phyloP scores from a whole-genome alignment of 2,329 filamentous ascomycete species.

The Parastagonospora avenae region DNA sequence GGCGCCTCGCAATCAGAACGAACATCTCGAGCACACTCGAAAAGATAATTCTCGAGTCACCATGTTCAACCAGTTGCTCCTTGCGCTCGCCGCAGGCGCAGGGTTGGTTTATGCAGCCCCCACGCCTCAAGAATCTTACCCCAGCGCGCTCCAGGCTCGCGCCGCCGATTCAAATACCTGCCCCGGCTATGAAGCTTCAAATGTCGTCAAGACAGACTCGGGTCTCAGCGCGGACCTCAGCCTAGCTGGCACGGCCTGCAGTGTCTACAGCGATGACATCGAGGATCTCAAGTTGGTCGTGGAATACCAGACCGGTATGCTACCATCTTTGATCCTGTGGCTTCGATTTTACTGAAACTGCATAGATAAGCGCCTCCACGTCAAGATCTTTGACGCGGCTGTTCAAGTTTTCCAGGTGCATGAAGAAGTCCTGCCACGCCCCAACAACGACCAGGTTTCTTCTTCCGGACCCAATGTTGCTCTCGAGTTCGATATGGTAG shows the following conservation, averaged over 20 bases:
- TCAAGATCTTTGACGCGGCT: conserved; percentile 73
- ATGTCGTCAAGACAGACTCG: conserved; percentile 58
- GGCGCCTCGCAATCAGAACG: too few relatives aligned
- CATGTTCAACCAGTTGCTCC: conserved; percentile 25
- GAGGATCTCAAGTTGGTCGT: conserved; percentile 62
- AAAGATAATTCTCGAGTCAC: background rate
- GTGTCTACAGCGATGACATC: conserved; percentile 64
- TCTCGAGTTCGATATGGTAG: conserved; percentile 60
- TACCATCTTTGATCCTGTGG: background rate
- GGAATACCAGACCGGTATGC: conserved; percentile 64
- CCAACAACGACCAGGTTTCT: conserved; percentile 47
- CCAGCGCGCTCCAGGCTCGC: conserved; percentile 8
- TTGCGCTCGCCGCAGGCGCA: conserved; percentile 22
- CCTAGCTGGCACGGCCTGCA: conserved; percentile 70
- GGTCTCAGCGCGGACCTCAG: conserved; percentile 72
- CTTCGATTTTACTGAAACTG: conserved; percentile 12
- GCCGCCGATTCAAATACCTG: conserved; percentile 57
- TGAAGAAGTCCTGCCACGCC: conserved; percentile 69
- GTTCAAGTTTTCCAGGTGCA: conserved; percentile 77
- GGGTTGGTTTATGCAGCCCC: conserved; percentile 22
- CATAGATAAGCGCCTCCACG: conserved; percentile 70
- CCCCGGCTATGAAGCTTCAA: conserved; percentile 70
- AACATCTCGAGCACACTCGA: background rate
- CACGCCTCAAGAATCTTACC: conserved; percentile 8
- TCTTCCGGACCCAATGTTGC: conserved; percentile 43